A percentile compares a stretch with the other conserved stretches of the same genome.
Conservation (phyloP, 2,329 filamentous ascomycete genomes). For the Microcyclosporella mali region DNA sequence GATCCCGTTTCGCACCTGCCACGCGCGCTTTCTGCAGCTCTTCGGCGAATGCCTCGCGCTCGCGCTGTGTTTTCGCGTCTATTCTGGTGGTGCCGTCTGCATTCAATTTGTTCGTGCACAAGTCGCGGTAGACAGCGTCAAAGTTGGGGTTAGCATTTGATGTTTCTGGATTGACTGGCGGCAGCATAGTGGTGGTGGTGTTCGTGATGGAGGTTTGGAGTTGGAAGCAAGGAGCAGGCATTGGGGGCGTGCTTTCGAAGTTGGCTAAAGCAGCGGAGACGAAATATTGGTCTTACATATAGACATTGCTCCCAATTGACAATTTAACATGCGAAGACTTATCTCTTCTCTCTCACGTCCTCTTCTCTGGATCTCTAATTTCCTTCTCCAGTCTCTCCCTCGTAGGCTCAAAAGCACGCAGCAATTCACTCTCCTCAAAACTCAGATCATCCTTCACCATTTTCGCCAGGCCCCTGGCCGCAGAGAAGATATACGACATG, state of each 20-base stretch:
- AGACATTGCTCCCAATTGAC: too few relatives aligned
- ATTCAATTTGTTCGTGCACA: slow-evolving; percentile 39
- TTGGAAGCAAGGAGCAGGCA: slow-evolving; percentile 1
- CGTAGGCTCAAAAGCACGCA: not conserved
- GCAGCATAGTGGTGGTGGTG: slow-evolving; percentile 38
- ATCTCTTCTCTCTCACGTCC: not conserved
- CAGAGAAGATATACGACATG: not conserved
- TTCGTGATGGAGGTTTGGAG: slow-evolving; percentile 3
- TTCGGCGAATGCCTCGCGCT: slow-evolving; percentile 36
- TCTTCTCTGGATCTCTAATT: not conserved
- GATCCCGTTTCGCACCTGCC: slow-evolving; percentile 27
- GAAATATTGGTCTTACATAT: not conserved
- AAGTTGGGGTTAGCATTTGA: slow-evolving; percentile 40
- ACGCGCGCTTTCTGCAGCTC: slow-evolving; percentile 34
- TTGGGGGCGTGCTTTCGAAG: too few relatives aligned
- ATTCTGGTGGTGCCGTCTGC: slow-evolving; percentile 40
- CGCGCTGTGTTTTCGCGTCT: slow-evolving; percentile 36
- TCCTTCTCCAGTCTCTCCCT: not conserved
- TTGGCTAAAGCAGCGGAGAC: not conserved
- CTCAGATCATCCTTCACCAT: not conserved
- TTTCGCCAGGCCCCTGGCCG: not conserved
- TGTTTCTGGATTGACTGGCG: slow-evolving; percentile 34
- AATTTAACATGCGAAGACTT: too few relatives aligned
- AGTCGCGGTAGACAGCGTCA: slow-evolving; percentile 40
- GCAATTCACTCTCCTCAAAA: not conserved